These are phyloP conservation scores for Globisporangium megalacanthum DNA, from an alignment of 352 stramenopile genomes.

Conservation along the genomic window DNA sequence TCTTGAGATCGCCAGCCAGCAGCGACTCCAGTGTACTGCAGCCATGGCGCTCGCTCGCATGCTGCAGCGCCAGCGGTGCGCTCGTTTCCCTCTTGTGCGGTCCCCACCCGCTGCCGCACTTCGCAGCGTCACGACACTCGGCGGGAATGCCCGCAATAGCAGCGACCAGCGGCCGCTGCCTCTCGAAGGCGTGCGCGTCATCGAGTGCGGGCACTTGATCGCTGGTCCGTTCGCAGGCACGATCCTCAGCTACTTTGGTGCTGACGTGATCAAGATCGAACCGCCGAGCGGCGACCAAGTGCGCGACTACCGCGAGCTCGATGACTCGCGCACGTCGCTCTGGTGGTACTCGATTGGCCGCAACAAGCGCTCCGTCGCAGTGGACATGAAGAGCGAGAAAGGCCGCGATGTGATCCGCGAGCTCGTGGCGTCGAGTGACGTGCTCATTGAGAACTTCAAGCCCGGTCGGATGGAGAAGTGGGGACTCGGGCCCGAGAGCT, in stretches of 20 bases:
- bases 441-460: slow-evolving; percentile 88
- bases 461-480: slow-evolving; percentile 86
- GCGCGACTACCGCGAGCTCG: slow-evolving; percentile 72
- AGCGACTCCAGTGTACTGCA: too few species aligned
- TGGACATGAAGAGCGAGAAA: slow-evolving; percentile 74
- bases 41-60: too few species aligned
- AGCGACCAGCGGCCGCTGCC: slow-evolving; percentile 21
- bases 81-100: too few species aligned
- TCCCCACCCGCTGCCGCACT: too few species aligned
- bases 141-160: too few species aligned
- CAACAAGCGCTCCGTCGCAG: slow-evolving; percentile 82
- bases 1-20: too few species aligned
- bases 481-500: slow-evolving; percentile 69
- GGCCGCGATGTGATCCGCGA: slow-evolving; percentile 64
- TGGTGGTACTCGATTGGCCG: slow-evolving; percentile 88
- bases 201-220: slow-evolving; percentile 80
- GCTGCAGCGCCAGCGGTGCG: too few species aligned
- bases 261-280: slow-evolving; percentile 90
- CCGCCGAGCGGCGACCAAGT: slow-evolving; percentile 79
- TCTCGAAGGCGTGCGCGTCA: slow-evolving; percentile 64
- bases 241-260: slow-evolving; percentile 87
- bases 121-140: too few species aligned
- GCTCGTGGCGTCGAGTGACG: slow-evolving; percentile 68
- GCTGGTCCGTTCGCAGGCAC: slow-evolving; percentile 74
- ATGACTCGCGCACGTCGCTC: slow-evolving; percentile 67